These are phyloP conservation scores for Claviceps humidiphila DNA, from an alignment of 2,329 filamentous ascomycete genomes.

Conservation along the genomic window DNA sequence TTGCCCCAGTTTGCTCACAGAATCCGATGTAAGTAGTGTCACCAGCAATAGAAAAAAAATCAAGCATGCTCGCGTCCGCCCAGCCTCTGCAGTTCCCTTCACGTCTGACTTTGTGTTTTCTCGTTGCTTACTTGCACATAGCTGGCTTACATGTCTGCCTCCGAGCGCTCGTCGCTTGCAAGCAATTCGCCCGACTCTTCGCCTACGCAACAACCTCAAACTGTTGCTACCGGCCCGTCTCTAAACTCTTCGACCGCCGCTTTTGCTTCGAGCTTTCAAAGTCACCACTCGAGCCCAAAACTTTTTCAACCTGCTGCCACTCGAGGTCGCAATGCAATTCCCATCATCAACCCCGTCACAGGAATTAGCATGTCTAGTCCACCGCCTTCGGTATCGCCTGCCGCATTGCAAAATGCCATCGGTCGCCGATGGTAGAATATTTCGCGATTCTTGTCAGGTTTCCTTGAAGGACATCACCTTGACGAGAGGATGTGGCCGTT, in stretches of 20 bases:
- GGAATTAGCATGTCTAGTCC: slow-evolving; percentile 82
- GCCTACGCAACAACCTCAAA: slow-evolving; percentile 75
- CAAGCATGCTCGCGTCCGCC: not conserved
- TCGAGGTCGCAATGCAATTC: slow-evolving; percentile 85
- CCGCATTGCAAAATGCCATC: slow-evolving; percentile 44
- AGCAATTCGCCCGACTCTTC: slow-evolving; percentile 89
- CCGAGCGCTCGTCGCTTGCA: slow-evolving; percentile 87
- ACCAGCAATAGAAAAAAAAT: not conserved
- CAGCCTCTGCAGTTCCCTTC: not conserved
- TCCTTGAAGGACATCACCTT: slow-evolving; percentile 17
- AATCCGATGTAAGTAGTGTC: slow-evolving; percentile 65
- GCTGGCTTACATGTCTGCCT: slow-evolving; percentile 82
- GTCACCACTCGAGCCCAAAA: slow-evolving; percentile 56
- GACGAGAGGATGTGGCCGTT: slow-evolving; percentile 19
- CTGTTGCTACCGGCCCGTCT: slow-evolving; percentile 66
- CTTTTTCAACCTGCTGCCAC: slow-evolving; percentile 84
- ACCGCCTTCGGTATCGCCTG: slow-evolving; percentile 56
- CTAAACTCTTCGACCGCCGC: slow-evolving; percentile 53
- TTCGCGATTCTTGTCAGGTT: slow-evolving; percentile 15
- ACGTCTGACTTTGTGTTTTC: slow-evolving; percentile 20
- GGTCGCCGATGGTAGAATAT: slow-evolving; percentile 39
- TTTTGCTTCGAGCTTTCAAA: slow-evolving; percentile 53
- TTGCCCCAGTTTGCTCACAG: slow-evolving; percentile 81
- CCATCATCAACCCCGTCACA: slow-evolving; percentile 91
- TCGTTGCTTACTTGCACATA: slow-evolving; percentile 25